Conservation (phyloP, 176 grass and related monocot genomes). For the Saccharum spontaneum region DNA sequence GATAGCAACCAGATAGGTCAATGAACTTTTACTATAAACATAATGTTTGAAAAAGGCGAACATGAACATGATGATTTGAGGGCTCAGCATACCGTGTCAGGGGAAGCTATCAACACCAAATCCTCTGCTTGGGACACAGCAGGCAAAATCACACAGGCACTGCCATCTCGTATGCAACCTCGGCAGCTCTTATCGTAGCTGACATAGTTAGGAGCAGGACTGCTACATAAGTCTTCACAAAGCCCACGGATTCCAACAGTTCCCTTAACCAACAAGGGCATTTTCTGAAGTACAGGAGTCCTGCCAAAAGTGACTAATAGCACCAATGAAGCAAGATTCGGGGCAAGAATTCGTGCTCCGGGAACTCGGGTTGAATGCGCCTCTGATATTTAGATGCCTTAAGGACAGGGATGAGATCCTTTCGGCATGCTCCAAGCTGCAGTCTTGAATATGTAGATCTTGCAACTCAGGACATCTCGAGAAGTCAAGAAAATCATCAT, state of each 20-base stretch:
- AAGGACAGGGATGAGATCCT: slow-evolving; percentile 8
- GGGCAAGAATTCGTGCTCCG: not conserved
- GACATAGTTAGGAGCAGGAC: not conserved
- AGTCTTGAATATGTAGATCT: not conserved
- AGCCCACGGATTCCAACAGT: fast-evolving
- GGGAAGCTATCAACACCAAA: fast-evolving
- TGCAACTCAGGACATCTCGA: not conserved
- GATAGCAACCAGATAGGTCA: not conserved
- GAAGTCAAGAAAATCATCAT: not conserved
- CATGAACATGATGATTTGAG: not conserved
- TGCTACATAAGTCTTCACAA: not conserved
- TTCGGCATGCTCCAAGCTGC: not conserved
- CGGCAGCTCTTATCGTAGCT: not conserved
- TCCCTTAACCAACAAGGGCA: not conserved
- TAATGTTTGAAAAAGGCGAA: not conserved
- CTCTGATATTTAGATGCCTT: not conserved
- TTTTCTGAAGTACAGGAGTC: not conserved
- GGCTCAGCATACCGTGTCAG: not conserved
- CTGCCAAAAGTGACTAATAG: not conserved
- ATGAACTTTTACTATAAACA: not conserved
- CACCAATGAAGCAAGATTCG: not conserved
- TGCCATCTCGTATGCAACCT: not conserved
- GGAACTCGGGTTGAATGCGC: not conserved
- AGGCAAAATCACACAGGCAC: not conserved
- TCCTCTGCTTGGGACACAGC: not conserved